Percentiles rank a stretch among this genome's conserved stretches.
Conservation (phyloP, 371 early-diverging fungal genomes). For the Dichotomocladium elegans region DNA sequence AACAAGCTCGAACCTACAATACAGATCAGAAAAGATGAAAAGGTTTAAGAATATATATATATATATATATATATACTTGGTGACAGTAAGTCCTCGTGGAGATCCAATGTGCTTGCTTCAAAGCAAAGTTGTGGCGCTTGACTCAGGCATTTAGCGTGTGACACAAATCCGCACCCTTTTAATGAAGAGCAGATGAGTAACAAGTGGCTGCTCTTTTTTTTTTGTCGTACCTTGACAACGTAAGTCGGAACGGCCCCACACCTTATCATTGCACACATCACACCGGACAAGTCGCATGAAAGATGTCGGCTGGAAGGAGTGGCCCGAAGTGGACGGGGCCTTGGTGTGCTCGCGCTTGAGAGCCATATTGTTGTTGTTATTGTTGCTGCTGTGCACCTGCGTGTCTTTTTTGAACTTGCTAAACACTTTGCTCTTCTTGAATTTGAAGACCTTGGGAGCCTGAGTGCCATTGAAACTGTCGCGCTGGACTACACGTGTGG, state of each 20-base stretch:
- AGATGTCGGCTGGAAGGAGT: conserved; percentile 58
- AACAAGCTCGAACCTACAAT: conserved; percentile 21
- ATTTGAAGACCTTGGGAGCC: conserved; percentile 35
- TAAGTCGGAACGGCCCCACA: conserved; percentile 81
- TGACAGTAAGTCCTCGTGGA: background rate
- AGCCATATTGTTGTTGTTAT: background rate
- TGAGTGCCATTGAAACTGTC: conserved; percentile 28
- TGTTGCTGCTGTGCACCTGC: background rate
- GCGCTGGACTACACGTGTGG: conserved; percentile 14
- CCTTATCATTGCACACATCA: conserved; percentile 78
- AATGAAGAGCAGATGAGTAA: background rate
- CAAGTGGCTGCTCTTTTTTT: too few relatives aligned
- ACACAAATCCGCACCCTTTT: conserved; percentile 49
- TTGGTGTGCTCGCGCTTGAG: background rate
- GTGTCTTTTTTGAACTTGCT: conserved; percentile 15
- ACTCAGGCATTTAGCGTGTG: conserved; percentile 49
- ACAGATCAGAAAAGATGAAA: background rate
- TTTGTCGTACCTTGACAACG: conserved; percentile 49
- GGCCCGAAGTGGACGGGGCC: conserved; percentile 23
- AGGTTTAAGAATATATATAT: background rate
- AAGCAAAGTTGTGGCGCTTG: conserved; percentile 33
- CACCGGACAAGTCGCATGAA: conserved; percentile 73
- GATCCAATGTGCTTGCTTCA: conserved; percentile 6
- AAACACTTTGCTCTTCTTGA: conserved; percentile 46
- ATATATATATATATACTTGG: too few relatives aligned